Percentiles rank a stretch among this genome's conserved stretches.
Evolutionary conservation across 371 early-diverging fungal species (phyloP).

Genomic region (Nematocida displodere): DNA sequence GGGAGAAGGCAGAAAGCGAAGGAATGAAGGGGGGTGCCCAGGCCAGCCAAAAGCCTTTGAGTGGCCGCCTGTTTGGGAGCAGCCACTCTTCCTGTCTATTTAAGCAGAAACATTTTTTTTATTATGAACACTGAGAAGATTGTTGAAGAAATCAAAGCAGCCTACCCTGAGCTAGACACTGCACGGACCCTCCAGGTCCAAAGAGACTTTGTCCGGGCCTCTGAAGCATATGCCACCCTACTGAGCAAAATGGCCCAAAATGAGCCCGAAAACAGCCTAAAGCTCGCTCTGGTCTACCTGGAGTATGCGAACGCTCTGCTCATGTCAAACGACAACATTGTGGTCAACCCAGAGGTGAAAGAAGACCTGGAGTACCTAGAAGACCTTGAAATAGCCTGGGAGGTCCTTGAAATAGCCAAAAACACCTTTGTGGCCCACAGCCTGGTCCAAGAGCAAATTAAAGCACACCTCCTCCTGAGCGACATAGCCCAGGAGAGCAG

Average conservation of each 20-base stretch:
- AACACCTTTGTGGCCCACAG: slow-evolving; percentile 45
- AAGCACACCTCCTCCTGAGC: slow-evolving; percentile 50
- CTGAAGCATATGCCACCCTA: slow-evolving; percentile 55
- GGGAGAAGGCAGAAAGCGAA: not conserved
- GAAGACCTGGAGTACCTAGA: slow-evolving; percentile 56
- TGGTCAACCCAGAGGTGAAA: slow-evolving; percentile 33
- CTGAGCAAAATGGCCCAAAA: slow-evolving; percentile 45
- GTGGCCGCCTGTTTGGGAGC: too few relatives aligned
- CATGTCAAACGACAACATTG: slow-evolving; percentile 51
- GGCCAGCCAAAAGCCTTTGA: too few relatives aligned
- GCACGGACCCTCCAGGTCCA: slow-evolving; percentile 53
- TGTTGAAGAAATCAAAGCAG: slow-evolving; percentile 30
- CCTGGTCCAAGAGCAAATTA: slow-evolving; percentile 32
- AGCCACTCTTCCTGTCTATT: too few relatives aligned
- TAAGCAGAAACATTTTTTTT: too few relatives aligned
- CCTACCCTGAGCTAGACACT: slow-evolving; percentile 41
- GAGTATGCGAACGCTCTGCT: slow-evolving; percentile 61
- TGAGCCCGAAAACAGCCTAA: slow-evolving; percentile 25
- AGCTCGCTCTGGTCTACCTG: slow-evolving; percentile 53
- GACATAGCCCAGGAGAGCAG: slow-evolving; percentile 62
- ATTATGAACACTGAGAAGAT: slow-evolving; percentile 2
- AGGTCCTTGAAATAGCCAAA: slow-evolving; percentile 58
- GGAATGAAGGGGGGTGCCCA: too few relatives aligned
- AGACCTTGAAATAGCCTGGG: slow-evolving; percentile 63
- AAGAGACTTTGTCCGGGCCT: slow-evolving; percentile 52